phyloP scores from a whole-genome alignment of 306 rosid genomes.

The Fragaria vesca region DNA sequence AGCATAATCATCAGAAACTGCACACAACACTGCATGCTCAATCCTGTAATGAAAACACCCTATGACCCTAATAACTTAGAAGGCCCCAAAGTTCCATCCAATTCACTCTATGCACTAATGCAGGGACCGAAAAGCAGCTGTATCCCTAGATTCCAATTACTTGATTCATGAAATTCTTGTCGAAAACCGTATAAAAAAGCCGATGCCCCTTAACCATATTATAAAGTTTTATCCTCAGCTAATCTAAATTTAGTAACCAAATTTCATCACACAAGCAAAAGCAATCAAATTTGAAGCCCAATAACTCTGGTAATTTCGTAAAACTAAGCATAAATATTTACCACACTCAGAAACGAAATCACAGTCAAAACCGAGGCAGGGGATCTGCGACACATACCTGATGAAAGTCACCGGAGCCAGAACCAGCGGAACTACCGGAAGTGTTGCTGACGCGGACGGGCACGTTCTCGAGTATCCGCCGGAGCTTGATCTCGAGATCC shows the following conservation, averaged over 20 bases:
- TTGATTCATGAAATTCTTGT: not conserved
- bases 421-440: conserved; percentile 93
- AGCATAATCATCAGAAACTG: not conserved
- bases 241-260: not conserved
- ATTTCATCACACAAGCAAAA: not conserved
- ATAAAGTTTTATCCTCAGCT: not conserved
- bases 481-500: conserved; percentile 89
- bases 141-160: not conserved
- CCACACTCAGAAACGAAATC: not conserved
- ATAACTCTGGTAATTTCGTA: not conserved
- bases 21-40: not conserved
- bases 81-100: not conserved
- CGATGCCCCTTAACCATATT: not conserved
- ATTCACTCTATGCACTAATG: not conserved
- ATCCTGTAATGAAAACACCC: not conserved
- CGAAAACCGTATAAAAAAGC: not conserved
- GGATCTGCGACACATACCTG: conserved; percentile 45
- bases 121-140: not conserved
- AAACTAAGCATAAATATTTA: not conserved
- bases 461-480: conserved; percentile 83
- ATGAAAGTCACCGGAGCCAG: conserved; percentile 97
- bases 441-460: conserved; percentile 97
- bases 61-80: not conserved
- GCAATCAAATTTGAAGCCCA: not conserved
- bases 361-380: not conserved